These are phyloP conservation scores for Aegilops sharonensis DNA, from an alignment of 176 grass and related monocot genomes.

Conservation along the genomic window DNA sequence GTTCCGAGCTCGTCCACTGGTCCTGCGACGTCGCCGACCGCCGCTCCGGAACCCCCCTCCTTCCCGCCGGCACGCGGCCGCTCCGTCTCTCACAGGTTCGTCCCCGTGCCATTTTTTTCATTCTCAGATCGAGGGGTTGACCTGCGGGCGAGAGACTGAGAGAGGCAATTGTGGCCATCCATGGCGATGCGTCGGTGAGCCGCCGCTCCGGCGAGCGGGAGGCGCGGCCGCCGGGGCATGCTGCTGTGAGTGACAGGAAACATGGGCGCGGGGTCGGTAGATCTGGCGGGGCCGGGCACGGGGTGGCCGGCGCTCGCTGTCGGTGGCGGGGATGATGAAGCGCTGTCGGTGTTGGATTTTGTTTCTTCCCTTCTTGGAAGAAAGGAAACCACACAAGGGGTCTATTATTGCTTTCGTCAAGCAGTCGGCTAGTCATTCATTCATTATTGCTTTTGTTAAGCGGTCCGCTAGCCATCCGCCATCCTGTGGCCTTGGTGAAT, in stretches of 20 bases:
- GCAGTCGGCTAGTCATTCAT: not conserved
- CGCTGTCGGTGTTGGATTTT: not conserved
- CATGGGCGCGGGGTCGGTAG: not conserved
- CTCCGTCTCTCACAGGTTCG: not conserved
- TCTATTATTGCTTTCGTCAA: not conserved
- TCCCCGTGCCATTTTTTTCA: not conserved
- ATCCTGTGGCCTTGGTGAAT: not conserved
- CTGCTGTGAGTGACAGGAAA: not conserved
- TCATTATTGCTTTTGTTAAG: not conserved
- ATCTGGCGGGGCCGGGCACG: not conserved
- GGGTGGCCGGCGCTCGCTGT: not conserved
- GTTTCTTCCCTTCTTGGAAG: not conserved
- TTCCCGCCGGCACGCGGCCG: not conserved
- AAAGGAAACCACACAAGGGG: not conserved
- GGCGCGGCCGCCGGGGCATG: too few relatives aligned
- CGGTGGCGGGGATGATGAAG: too few relatives aligned
- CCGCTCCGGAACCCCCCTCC: not conserved
- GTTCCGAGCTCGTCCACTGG: not conserved
- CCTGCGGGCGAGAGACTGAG: not conserved
- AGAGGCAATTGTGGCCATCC: too few relatives aligned
- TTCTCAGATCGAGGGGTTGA: not conserved
- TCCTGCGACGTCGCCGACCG: too few relatives aligned
- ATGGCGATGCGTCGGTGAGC: too few relatives aligned
- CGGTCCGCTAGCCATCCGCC: not conserved
- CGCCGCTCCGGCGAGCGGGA: too few relatives aligned